phyloP scores from a whole-genome alignment of 108 stramenopile genomes.

The Nannochloropsis oceanica region DNA sequence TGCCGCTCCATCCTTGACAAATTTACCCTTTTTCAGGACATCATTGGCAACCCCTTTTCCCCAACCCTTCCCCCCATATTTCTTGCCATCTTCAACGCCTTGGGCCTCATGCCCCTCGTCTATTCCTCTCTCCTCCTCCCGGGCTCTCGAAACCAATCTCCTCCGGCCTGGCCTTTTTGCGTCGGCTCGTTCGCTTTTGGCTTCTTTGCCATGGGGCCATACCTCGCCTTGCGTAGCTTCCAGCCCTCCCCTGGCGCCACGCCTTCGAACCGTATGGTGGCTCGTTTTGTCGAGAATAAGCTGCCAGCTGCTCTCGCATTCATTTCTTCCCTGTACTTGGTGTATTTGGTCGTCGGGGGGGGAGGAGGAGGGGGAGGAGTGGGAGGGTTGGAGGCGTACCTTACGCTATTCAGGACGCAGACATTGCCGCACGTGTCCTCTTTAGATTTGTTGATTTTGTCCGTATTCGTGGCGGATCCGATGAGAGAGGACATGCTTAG shows the following conservation, averaged over 20 bases:
- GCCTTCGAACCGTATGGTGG: neutral
- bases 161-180: neutral
- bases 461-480: neutral
- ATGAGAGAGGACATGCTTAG: neutral
- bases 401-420: neutral
- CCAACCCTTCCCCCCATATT: neutral
- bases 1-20: neutral
- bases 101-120: neutral
- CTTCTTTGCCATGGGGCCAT: neutral
- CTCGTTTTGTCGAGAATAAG: neutral
- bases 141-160: neutral
- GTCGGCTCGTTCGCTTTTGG: neutral
- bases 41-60: neutral
- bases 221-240: neutral
- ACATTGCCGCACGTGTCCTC: neutral
- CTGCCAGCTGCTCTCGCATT: neutral
- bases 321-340: neutral
- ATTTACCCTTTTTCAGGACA: neutral
- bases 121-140: neutral
- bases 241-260: neutral
- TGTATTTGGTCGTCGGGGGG: neutral
- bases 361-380: neutral
- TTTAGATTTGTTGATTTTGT: neutral
- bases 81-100: neutral
- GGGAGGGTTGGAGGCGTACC: neutral